Evolutionary conservation across 306 rosid genomes (phyloP).

Genomic region (Medicago arabica): DNA sequence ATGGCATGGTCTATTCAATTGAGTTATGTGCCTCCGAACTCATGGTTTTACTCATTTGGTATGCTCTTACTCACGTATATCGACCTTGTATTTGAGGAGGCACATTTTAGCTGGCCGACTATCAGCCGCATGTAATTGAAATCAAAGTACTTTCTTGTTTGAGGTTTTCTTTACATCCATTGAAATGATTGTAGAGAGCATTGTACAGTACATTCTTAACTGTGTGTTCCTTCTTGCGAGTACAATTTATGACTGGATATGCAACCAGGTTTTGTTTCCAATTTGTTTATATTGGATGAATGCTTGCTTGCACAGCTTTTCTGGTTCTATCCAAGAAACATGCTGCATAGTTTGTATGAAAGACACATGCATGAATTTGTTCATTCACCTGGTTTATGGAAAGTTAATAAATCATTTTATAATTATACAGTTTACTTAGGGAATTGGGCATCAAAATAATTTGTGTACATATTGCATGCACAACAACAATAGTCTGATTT

Average conservation of each 20-base stretch:
- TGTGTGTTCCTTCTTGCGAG: constrained; percentile 23
- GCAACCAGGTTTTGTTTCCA: constrained; percentile 23
- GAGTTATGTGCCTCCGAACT: too few relatives aligned
- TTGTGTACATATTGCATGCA: too few relatives aligned
- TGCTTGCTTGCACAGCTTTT: constrained; percentile 20
- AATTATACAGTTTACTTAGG: too few relatives aligned
- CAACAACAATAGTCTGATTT: not conserved
- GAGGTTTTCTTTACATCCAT: constrained; percentile 23
- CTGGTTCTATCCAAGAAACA: constrained; percentile 27
- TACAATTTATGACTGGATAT: constrained; percentile 18
- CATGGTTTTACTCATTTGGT: too few relatives aligned
- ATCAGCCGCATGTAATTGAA: constrained; percentile 40
- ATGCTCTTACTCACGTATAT: constrained; percentile 10
- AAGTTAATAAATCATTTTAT: not conserved
- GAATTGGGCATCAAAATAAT: too few relatives aligned
- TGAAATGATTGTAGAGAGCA: constrained; percentile 32
- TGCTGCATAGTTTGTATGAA: not conserved
- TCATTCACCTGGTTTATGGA: constrained; percentile 8
- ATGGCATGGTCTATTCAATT: too few relatives aligned
- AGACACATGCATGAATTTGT: not conserved
- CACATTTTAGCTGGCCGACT: constrained; percentile 35
- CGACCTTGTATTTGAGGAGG: constrained; percentile 33
- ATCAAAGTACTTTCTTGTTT: not conserved
- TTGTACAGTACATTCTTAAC: constrained; percentile 34
- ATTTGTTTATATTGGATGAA: constrained; percentile 21